These are phyloP conservation scores for Nakazawaea anatomiae DNA, from an alignment of 805 yeast genomes.

Conservation along the genomic window DNA sequence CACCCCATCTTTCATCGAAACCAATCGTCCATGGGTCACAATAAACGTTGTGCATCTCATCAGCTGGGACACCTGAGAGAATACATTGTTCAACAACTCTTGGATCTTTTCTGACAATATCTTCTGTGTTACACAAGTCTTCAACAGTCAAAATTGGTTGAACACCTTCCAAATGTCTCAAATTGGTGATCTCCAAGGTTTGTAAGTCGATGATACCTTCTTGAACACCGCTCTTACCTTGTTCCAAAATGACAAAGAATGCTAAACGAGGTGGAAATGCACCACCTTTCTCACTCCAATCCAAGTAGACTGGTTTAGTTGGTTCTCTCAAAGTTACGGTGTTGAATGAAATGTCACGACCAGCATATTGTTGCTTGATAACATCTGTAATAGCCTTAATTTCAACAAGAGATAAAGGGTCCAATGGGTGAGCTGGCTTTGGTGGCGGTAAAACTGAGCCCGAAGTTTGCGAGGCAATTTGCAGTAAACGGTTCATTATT, in stretches of 20 bases:
- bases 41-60: slow-evolving; percentile 54
- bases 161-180: slow-evolving; percentile 48
- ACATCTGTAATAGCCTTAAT: slow-evolving; percentile 51
- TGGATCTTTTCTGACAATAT: slow-evolving; percentile 63
- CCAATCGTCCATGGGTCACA: slow-evolving; percentile 68
- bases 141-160: slow-evolving; percentile 73
- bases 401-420: slow-evolving; percentile 63
- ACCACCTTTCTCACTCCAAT: slow-evolving; percentile 59
- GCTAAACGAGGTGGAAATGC: slow-evolving; percentile 66
- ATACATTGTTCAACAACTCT: slow-evolving; percentile 67
- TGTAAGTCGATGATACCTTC: slow-evolving; percentile 66
- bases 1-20: slow-evolving; percentile 69
- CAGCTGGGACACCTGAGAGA: slow-evolving; percentile 59
- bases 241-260: slow-evolving; percentile 55
- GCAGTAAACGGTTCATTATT: slow-evolving; percentile 59
- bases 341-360: slow-evolving; percentile 48
- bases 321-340: slow-evolving; percentile 72
- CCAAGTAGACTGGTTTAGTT: slow-evolving; percentile 52
- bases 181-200: slow-evolving; percentile 38
- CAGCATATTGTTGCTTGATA: slow-evolving; percentile 42
- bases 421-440: slow-evolving; percentile 60
- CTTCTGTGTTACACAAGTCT: slow-evolving; percentile 60
- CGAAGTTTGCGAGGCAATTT: slow-evolving; percentile 56
- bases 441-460: slow-evolving; percentile 50
- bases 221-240: slow-evolving; percentile 54